Conservation (phyloP, 164 flowering plant species). For the Platanus orientalis region DNA sequence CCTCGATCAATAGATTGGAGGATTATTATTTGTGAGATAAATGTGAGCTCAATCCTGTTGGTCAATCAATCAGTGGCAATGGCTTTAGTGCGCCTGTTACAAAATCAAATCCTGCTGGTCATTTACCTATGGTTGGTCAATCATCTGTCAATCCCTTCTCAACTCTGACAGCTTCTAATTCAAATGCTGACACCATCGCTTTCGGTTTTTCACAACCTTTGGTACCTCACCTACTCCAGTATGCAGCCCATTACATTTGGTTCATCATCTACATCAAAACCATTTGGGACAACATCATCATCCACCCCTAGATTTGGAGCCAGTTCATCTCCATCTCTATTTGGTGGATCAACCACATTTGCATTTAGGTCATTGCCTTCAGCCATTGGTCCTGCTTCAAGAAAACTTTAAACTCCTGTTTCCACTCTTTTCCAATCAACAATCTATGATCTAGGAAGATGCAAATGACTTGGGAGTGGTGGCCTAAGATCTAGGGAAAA, state of each 20-base stretch:
- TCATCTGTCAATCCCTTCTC: slow-evolving; percentile 65
- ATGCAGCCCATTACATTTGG: slow-evolving; percentile 56
- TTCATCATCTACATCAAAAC: slow-evolving; percentile 41
- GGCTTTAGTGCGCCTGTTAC: slow-evolving; percentile 40
- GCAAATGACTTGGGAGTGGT: too few species aligned
- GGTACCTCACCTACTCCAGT: slow-evolving; percentile 45
- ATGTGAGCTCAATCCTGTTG: slow-evolving; percentile 80
- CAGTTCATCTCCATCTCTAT: slow-evolving; percentile 45
- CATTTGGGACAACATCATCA: slow-evolving; percentile 53
- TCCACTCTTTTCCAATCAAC: too few species aligned
- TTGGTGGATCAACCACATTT: slow-evolving; percentile 47
- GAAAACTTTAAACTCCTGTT: too few species aligned
- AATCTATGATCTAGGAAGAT: too few species aligned
- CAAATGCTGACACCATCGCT: slow-evolving; percentile 47
- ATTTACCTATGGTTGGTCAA: slow-evolving; percentile 57
- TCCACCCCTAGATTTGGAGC: slow-evolving; percentile 49
- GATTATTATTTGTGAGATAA: slow-evolving; percentile 92
- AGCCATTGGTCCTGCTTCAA: slow-evolving; percentile 51
- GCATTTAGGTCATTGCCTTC: slow-evolving; percentile 52
- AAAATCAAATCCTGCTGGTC: slow-evolving; percentile 44
- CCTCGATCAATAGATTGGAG: too few species aligned
- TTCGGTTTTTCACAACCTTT: slow-evolving; percentile 46
- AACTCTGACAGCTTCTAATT: slow-evolving; percentile 46
- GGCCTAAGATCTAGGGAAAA: too few species aligned
- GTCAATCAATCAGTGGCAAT: slow-evolving; percentile 47